Percentiles rank a stretch among this genome's conserved stretches.
Evolutionary conservation across 1,284 basidiomycete species (phyloP).

Genomic region (Ceratobasidium sp.): DNA sequence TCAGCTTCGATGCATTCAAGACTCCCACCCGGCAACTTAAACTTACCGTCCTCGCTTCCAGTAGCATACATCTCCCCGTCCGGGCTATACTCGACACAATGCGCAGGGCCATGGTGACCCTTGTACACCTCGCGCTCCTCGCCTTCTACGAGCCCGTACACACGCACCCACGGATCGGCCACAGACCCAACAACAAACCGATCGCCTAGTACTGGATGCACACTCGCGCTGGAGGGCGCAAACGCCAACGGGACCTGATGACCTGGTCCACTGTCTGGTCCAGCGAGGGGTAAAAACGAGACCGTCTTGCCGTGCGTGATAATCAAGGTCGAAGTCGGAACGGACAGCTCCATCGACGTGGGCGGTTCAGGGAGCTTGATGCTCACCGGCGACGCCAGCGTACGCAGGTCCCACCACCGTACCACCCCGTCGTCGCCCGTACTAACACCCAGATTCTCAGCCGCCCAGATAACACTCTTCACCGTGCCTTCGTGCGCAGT

Average conservation of each 20-base stretch:
- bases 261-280: constrained; percentile 40
- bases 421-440: constrained; percentile 93
- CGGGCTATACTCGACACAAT: constrained; percentile 93
- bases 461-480: constrained; percentile 94
- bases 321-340: constrained; percentile 86
- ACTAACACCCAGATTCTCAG: constrained; percentile 82
- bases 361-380: constrained; percentile 84
- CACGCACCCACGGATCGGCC: constrained; percentile 95
- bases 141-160: constrained; percentile 88
- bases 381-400: constrained; percentile 76
- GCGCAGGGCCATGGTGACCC: constrained; percentile 97
- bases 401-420: constrained; percentile 98
- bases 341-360: constrained; percentile 92
- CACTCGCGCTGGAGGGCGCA: constrained; percentile 88
- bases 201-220: constrained; percentile 90
- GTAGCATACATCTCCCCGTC: constrained; percentile 99
- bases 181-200: constrained; percentile 93
- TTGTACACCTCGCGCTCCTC: constrained; percentile 92
- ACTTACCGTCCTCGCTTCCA: constrained; percentile 89
- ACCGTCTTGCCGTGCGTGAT: constrained; percentile 94
- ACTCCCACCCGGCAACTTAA: constrained; percentile 47
- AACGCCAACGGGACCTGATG: constrained; percentile 82
- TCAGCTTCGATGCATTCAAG: constrained; percentile 45
- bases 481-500: constrained; percentile 89
- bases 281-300: constrained; percentile 75